A percentile compares a stretch with the other conserved stretches of the same genome.
Evolutionary conservation across 164 flowering plant species (phyloP).

Genomic region (Piper betle): DNA sequence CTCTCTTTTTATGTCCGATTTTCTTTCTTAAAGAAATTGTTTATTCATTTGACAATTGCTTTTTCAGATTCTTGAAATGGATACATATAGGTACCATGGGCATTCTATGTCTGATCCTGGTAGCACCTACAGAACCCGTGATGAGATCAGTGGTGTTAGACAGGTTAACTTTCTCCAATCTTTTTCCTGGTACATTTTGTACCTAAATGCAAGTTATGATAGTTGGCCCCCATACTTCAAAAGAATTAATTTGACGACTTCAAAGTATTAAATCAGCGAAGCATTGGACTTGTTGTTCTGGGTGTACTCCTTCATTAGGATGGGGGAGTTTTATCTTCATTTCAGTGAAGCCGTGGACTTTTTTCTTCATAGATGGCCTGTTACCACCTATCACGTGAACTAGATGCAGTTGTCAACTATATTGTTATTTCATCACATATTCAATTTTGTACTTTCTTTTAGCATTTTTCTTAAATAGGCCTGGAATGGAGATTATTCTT

Average conservation of each 20-base stretch:
- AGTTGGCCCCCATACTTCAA: not conserved
- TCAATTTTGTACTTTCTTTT: too few relatives aligned
- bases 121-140: slow-evolving; percentile 94
- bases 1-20: not conserved
- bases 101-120: slow-evolving; percentile 99
- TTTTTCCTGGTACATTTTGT: not conserved
- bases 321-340: too few relatives aligned
- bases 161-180: slow-evolving; percentile 36
- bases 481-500: too few relatives aligned
- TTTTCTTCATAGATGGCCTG: too few relatives aligned
- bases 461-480: not conserved
- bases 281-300: not conserved
- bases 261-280: not conserved
- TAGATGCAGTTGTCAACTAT: too few relatives aligned
- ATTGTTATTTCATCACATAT: too few relatives aligned
- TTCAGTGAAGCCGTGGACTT: too few relatives aligned
- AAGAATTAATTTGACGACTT: not conserved
- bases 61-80: slow-evolving; percentile 96
- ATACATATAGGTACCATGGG: slow-evolving; percentile 97
- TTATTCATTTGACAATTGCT: not conserved
- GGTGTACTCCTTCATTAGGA: too few relatives aligned
- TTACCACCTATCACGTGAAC: too few relatives aligned
- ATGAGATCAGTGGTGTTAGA: slow-evolving; percentile 84
- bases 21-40: not conserved
- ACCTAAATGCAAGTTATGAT: not conserved